These are phyloP conservation scores for Amanita jacksonii DNA, from an alignment of 768 basidiomycete species.

Conservation along the genomic window DNA sequence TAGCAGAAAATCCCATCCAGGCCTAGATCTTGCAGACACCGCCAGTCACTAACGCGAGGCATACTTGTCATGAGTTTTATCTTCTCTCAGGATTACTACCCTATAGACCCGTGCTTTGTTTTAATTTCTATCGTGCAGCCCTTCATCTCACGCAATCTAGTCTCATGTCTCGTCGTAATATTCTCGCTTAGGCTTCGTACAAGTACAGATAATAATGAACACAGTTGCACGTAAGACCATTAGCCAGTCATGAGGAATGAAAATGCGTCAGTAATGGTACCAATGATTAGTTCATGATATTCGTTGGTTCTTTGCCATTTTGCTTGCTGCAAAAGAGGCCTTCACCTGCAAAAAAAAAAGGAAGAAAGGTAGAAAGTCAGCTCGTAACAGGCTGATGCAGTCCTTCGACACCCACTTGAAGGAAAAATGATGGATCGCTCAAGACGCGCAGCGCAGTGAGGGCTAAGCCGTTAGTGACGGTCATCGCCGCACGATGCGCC, in stretches of 20 bases:
- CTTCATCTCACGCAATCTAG: neutral
- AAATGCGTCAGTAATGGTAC: too few relatives aligned
- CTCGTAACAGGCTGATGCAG: neutral
- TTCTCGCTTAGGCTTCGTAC: conserved; percentile 2
- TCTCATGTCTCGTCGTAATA: conserved; percentile 1
- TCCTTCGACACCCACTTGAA: conserved; percentile 30
- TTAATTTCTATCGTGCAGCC: neutral
- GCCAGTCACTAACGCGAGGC: neutral
- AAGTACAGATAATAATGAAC: conserved; percentile 7
- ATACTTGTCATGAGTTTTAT: neutral
- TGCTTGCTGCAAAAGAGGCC: conserved; percentile 14
- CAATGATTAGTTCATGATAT: neutral
- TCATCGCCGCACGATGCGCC: conserved; percentile 55
- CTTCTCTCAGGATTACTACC: neutral
- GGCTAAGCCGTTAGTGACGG: conserved; percentile 51
- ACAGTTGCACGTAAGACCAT: too few relatives aligned
- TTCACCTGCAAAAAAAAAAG: conserved; percentile 14
- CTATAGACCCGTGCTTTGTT: neutral
- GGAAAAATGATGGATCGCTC: conserved; percentile 46
- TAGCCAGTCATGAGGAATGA: too few relatives aligned
- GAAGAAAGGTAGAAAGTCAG: neutral
- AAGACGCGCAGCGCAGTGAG: conserved; percentile 51
- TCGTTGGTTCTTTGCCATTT: neutral
- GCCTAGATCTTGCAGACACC: too few relatives aligned
- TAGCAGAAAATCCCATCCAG: conserved; percentile 21